Base-by-base conservation (phyloP, 1,284 basidiomycete species). In the Malassezia equina region DNA sequence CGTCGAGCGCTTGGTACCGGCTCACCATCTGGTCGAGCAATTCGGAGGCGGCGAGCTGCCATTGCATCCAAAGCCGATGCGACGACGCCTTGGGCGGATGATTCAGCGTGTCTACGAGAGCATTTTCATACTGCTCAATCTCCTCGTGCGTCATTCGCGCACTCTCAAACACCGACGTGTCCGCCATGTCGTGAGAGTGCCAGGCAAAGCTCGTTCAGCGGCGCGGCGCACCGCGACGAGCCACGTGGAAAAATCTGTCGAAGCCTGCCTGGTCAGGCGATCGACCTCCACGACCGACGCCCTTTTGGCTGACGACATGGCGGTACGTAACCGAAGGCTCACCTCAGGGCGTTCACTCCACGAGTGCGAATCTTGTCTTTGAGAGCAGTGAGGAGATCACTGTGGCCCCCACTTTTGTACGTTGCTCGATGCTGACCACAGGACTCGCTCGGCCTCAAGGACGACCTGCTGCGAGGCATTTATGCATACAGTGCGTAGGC, bases 351-450 rank as follows among this genome's bases (percentile, higher is more conserved):
- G 41, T 47, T 29, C 23, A 62, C 51, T 53, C 49, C 76, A 91
- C 33, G 24, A 39, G 46, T 27, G 21, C 32, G 17, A 43, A 95
- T 86, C 85, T 96, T 69, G 84, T 90, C 17, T 98, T 98, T 71
- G 94, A 98, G 79, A 94, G 90, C 42, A 95, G 90, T 51, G 93
- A 98, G 78, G 84, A 87, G 17, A 86, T 99, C 69, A 86, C 87
- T 58, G 77, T 81, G 62, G 80, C 78, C 9, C 59, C 69, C 17
- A 72, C 71, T 12, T 73, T 73, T 45, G 51, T 53, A 23, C 39
- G 55, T 41, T 12, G n/a, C 13, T 4, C 23, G 9, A n/a, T 33
- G 27, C 43, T 52, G 17, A 39, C 86, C 84, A 52, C 90, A 91
- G 76, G 91, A 95, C 76, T 87, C 91, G 78, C 84, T 96, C 57